Evolutionary conservation across 805 yeast genomes (phyloP), one percentile per base, ranked within the genome.

Genomic region (Ogataea siamensis): DNA sequence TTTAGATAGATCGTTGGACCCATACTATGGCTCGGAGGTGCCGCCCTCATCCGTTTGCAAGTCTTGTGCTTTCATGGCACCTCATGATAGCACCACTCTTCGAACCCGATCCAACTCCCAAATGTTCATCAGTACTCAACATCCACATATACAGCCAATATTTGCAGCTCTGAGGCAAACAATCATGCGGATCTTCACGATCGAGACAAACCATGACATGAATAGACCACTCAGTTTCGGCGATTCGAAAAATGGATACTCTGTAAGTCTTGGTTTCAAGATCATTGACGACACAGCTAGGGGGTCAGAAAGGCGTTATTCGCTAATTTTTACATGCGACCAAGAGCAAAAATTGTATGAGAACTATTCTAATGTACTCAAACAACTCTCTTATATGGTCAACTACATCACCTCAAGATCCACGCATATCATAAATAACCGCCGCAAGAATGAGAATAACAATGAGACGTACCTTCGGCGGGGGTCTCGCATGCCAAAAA

Each of bases 271-370:
- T 40, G 71, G 80, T 3, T 81, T 83, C 63, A 80, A 80, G 53
- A 57, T 82, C 20, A 66, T 67, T 27, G 91, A 83, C 55, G 60
- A 68, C 9, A 74, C 76, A 32, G 88, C 91, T 0, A 66, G 91
- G 39, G 91, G 91, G 2, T 76, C 83, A 1, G 88, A 83, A 54
- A 63, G 91, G 41, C 71, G 83, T 36, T 83, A 81, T 49, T 68
- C 82, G 1, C 55, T 80, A 13, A 68, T 81, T 40, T 76, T 81
- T 10, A 70, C 79, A 2, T 63, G 74, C 8, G 83, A 79, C 49
- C 62, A 69, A 14, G 85, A 75, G 42, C 51, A 62, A n/a, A 68
- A 62, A 11, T 55, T 83, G 11, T 57, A 80, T n/a, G 58, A 65
- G 20, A 69, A 74, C 44, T 82, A 85, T 80, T 70, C 74, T 25